Conservation (phyloP, 78 protist species). For the Dictyostelium capitatum region DNA sequence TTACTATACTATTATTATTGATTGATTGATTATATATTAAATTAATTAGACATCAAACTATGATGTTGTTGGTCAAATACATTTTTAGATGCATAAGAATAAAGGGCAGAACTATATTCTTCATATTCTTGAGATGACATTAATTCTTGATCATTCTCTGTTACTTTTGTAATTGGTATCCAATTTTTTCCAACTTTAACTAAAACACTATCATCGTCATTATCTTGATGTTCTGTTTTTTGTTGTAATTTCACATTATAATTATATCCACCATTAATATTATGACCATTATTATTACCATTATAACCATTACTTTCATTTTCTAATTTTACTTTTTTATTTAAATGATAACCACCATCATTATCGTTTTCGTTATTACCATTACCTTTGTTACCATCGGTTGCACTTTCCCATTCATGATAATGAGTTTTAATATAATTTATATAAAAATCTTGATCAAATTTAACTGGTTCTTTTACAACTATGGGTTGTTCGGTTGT, state of each 20-base stretch:
- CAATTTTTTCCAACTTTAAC: background rate
- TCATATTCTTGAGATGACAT: slow-evolving; percentile 72
- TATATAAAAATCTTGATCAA: slow-evolving; percentile 24
- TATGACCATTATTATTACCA: background rate
- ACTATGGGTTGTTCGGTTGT: background rate
- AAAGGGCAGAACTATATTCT: slow-evolving; percentile 35
- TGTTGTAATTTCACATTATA: background rate
- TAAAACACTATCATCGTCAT: background rate
- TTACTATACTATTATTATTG: no score
- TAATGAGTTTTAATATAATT: slow-evolving; percentile 36
- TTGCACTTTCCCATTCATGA: slow-evolving; percentile 38
- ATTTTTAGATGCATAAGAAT: slow-evolving; percentile 5
- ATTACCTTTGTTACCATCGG: background rate
- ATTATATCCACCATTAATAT: background rate
- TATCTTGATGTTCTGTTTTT: slow-evolving; percentile 6
- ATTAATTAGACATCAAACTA: background rate
- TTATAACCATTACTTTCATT: background rate
- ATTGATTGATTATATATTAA: background rate
- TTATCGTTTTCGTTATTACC: background rate
- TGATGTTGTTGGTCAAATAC: slow-evolving; percentile 1
- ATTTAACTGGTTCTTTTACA: background rate
- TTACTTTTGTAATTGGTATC: slow-evolving; percentile 21
- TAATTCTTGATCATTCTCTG: slow-evolving; percentile 76
- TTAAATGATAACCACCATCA: background rate
- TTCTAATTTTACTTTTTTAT: slow-evolving; percentile 22